phyloP scores from a whole-genome alignment of 805 yeast genomes.

The Jamesozyma spencerorum region DNA sequence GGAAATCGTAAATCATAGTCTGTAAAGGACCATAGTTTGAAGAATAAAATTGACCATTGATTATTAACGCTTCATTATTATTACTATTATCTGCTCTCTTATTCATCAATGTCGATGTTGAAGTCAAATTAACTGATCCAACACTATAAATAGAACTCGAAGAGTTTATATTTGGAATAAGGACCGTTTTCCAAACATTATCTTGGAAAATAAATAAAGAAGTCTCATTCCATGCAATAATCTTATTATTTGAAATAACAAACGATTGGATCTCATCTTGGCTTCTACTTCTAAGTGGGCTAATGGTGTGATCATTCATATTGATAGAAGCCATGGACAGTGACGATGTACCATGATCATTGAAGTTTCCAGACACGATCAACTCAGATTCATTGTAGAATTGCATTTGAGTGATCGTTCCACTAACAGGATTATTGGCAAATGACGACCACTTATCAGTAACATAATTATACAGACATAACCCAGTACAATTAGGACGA shows the following conservation, averaged over 20 bases:
- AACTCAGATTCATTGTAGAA: constrained; percentile 35
- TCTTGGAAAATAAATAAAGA: constrained; percentile 7
- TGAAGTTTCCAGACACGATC: constrained; percentile 49
- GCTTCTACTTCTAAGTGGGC: constrained; percentile 9
- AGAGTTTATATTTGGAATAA: constrained; percentile 6
- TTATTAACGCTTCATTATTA: constrained; percentile 13
- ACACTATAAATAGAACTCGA: constrained; percentile 3
- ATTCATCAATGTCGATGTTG: neutral
- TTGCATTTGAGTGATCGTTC: constrained; percentile 46
- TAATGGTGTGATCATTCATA: constrained; percentile 8
- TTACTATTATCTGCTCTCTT: neutral
- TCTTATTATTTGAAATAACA: constrained; percentile 5
- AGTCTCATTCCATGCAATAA: constrained; percentile 19
- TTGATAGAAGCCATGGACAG: constrained; percentile 34
- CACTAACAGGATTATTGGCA: constrained; percentile 33
- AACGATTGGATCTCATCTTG: constrained; percentile 11
- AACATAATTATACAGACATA: constrained; percentile 57
- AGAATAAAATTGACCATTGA: constrained; percentile 34
- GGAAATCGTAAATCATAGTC: constrained; percentile 16
- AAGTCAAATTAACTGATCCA: neutral
- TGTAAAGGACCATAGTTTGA: constrained; percentile 27
- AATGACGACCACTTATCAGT: constrained; percentile 45
- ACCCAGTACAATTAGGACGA: constrained; percentile 44
- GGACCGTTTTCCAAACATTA: constrained; percentile 5
- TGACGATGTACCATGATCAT: too few species aligned